phyloP scores from a whole-genome alignment of 2,329 filamentous ascomycete genomes.

The Lasiodiplodia gonubiensis region DNA sequence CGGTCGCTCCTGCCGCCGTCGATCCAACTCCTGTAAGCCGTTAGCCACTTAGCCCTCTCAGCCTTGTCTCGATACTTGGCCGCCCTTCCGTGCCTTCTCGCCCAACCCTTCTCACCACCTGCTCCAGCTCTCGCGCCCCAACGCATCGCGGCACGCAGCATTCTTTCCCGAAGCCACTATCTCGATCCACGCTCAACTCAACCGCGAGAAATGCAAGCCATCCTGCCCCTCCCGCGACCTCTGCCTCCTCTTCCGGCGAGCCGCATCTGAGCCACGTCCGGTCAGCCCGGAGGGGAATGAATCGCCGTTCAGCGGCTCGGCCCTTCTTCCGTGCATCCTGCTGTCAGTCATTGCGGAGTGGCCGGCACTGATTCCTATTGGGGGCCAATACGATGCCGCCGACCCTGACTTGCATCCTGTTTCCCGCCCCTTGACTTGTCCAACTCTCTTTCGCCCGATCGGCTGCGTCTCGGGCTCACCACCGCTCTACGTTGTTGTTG shows the following conservation, averaged over 20 bases:
- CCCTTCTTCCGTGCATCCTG: constrained; percentile 14
- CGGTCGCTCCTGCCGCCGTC: constrained; percentile 20
- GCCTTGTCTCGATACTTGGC: constrained; percentile 1
- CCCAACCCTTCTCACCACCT: neutral
- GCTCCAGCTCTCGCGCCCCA: neutral
- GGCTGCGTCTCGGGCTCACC: neutral
- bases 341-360: constrained; percentile 12
- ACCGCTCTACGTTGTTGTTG: neutral
- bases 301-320: constrained; percentile 13
- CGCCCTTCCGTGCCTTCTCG: neutral
- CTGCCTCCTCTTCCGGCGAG: neutral
- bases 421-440: neutral
- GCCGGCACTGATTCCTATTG: constrained; percentile 17
- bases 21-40: constrained; percentile 28
- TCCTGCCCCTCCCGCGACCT: neutral
- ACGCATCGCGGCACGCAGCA: too few relatives aligned
- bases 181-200: too few relatives aligned
- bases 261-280: constrained; percentile 2
- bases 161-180: neutral
- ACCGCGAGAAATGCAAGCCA: constrained; percentile 2
- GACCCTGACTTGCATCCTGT: neutral
- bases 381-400: constrained; percentile 1
- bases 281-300: constrained; percentile 13
- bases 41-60: constrained; percentile 13
- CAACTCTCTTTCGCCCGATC: neutral